Evolutionary conservation across 1,139 yeast genomes (phyloP).

Genomic region (Suhomyces coccinellae): DNA sequence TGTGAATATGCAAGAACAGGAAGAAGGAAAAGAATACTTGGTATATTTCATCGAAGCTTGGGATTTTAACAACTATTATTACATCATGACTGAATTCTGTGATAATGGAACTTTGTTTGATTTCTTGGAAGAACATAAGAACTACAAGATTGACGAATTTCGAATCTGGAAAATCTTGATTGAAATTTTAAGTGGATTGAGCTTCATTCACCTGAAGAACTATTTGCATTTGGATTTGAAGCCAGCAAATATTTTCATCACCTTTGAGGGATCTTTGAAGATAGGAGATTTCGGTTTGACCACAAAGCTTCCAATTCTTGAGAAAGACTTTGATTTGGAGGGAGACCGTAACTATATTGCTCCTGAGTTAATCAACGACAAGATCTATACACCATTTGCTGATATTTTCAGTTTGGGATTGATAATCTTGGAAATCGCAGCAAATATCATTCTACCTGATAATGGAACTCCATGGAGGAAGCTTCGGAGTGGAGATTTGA

Average conservation of each 20-base stretch:
- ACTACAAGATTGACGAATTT: slow-evolving; percentile 91
- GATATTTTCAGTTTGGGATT: slow-evolving; percentile 92
- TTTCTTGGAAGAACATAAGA: slow-evolving; percentile 69
- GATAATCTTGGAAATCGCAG: slow-evolving; percentile 92
- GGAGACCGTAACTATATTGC: slow-evolving; percentile 98
- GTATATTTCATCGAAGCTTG: slow-evolving; percentile 82
- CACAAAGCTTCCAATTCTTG: slow-evolving; percentile 54
- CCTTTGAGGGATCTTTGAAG: slow-evolving; percentile 89
- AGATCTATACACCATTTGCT: slow-evolving; percentile 86
- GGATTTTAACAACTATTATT: slow-evolving; percentile 73
- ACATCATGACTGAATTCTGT: slow-evolving; percentile 93
- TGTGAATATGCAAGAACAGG: slow-evolving; percentile 54
- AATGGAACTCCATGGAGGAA: slow-evolving; percentile 98
- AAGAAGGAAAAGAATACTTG: slow-evolving; percentile 75
- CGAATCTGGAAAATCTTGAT: slow-evolving; percentile 94
- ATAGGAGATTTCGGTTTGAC: slow-evolving; percentile 79
- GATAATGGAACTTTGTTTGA: slow-evolving; percentile 90
- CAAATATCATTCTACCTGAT: slow-evolving; percentile 91
- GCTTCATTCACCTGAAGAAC: slow-evolving; percentile 74
- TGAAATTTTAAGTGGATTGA: slow-evolving; percentile 76
- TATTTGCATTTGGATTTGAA: slow-evolving; percentile 85
- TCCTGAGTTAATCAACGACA: slow-evolving; percentile 85
- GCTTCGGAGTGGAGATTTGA: slow-evolving; percentile 88
- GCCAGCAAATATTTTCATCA: slow-evolving; percentile 91
- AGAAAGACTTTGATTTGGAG: slow-evolving; percentile 77